A percentile compares a stretch with the other conserved stretches of the same genome.
phyloP scores from a whole-genome alignment of 306 rosid species.

The Bauhinia variegata region DNA sequence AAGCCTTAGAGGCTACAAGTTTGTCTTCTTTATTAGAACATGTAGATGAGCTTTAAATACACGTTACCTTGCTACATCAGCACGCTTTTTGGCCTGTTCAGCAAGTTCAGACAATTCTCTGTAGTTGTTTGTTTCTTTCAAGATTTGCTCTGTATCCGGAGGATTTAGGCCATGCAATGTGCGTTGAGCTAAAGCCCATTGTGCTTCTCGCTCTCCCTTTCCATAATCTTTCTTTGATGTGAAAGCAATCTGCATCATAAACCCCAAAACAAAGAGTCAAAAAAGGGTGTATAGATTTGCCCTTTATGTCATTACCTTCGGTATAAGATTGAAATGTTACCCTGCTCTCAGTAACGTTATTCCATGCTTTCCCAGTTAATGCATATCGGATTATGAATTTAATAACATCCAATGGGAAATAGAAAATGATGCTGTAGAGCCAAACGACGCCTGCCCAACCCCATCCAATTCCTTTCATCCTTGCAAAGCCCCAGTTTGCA shows the following conservation, averaged over 20 bases:
- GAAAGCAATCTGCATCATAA: conserved; percentile 64
- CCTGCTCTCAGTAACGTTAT: conserved; percentile 63
- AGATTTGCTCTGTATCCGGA: conserved; percentile 48
- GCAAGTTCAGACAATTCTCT: conserved; percentile 80
- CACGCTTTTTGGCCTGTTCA: conserved; percentile 77
- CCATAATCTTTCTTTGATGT: conserved; percentile 83
- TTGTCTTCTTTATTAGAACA: no score
- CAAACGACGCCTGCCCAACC: conserved; percentile 93
- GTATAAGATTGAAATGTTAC: conserved; percentile 33
- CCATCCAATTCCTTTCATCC: conserved; percentile 79
- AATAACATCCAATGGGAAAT: conserved; percentile 72
- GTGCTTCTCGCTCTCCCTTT: conserved; percentile 84
- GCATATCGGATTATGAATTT: conserved; percentile 71
- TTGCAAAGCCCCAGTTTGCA: conserved; percentile 77
- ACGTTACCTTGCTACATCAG: conserved; percentile 78
- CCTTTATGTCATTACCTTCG: background rate
- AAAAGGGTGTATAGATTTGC: background rate
- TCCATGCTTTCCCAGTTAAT: conserved; percentile 88
- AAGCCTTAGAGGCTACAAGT: no score
- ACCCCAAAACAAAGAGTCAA: background rate
- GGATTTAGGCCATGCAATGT: conserved; percentile 84
- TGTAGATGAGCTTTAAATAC: background rate
- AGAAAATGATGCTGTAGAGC: conserved; percentile 73
- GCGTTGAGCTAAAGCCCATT: conserved; percentile 90
- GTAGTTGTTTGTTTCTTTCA: conserved; percentile 55